Evolutionary conservation across 148 eudicot genomes (phyloP), one percentile per base, ranked within the genome.

Genomic region (Camellia japonica): DNA sequence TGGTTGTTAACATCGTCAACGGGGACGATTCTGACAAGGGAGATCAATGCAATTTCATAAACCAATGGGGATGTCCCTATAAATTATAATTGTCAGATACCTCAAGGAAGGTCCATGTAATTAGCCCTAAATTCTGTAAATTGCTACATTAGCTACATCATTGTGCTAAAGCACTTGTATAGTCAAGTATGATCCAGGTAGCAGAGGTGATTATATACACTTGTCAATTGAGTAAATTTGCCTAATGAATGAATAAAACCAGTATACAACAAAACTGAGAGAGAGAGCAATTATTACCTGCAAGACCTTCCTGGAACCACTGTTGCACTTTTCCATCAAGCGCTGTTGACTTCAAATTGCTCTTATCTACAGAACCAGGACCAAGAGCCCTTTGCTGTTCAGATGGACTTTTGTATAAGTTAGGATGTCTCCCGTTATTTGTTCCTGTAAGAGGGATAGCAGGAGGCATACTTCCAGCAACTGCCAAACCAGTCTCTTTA

Each of bases 281-380:
- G 2, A 69, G 13, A 7, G 23, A 77, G 51, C 13, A 73, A 77
- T 14, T 52, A 76, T 72, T 92, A 95, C 99, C 99, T 80, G 97
- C 91, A 81, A 93, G 93, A 56, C 97, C 97, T 85, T 95, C 99
- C 76, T 88, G 93, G 85, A 90, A 95, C 99, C 99, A 95, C 81
- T 95, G 87, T 52, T 93, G 98, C 82, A 92, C 86, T 82, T 82
- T 84, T 76, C 91, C 90, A 82, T 93, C 94, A 70, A 85, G 78
- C 54, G 84, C 80, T 30, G 89, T 69, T n/a, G 97, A 79, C 77
- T 81, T 88, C 79, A 78, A 68, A 68, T 81, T 76, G 46, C 83
- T 89, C 72, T 80, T 84, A 9, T 86, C 91, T 14, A 76, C 80
- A 73, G 83, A 82, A 63, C 88, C 86, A 78, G 94, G 82, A n/a